Conservation (phyloP, 1,284 basidiomycete species). For the Puccinia triticina region DNA sequence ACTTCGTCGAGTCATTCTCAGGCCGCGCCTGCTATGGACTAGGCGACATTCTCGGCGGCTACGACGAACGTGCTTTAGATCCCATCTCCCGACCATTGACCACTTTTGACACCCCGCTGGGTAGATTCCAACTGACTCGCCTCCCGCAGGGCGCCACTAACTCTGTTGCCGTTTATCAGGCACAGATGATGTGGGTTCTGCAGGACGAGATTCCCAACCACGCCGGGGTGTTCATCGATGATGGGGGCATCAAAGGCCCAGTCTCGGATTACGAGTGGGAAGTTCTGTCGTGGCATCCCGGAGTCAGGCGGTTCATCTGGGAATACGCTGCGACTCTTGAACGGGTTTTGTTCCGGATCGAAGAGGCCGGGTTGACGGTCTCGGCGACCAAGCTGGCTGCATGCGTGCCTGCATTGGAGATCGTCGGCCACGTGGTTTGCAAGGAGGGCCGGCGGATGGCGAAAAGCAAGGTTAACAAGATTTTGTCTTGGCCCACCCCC, state of each 20-base stretch:
- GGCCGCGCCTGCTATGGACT: too few species aligned
- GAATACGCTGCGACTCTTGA: background rate
- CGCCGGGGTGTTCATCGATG: background rate
- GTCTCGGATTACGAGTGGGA: background rate
- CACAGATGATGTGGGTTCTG: background rate
- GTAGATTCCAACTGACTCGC: background rate
- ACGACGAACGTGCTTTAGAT: background rate
- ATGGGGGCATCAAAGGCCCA: conserved; percentile 10
- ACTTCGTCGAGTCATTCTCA: too few species aligned
- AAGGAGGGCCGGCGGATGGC: background rate
- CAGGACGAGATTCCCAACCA: background rate
- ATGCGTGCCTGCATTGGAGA: conserved; percentile 8
- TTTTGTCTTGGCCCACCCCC: background rate
- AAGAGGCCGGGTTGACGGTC: conserved; percentile 8
- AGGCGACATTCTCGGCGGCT: background rate
- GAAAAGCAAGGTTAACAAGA: background rate
- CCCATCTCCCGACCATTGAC: background rate
- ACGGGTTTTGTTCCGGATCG: conserved; percentile 21
- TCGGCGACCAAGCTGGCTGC: background rate
- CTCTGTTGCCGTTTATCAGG: background rate
- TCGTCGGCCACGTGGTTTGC: conserved; percentile 22
- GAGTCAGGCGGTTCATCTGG: conserved; percentile 13
- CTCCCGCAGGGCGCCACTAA: too few species aligned
- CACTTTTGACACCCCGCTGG: conserved; percentile 10
- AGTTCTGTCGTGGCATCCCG: background rate